Conservation (phyloP, 2,329 filamentous ascomycete species). For the Apiospora aurea region DNA sequence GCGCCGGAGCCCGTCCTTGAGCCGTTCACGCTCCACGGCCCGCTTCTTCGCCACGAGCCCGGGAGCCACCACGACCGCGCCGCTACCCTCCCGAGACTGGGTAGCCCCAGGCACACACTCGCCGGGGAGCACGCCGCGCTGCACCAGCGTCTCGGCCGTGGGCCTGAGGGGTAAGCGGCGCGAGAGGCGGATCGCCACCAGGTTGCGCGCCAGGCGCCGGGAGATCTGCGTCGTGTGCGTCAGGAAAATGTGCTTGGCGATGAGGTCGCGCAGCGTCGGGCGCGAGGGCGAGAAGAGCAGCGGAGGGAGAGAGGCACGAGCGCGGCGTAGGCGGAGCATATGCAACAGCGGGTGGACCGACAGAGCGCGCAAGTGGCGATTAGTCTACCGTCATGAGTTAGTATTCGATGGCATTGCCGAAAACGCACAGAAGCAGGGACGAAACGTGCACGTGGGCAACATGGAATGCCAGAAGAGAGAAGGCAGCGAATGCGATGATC, state of each 20-base stretch:
- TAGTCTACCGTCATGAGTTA: conserved; percentile 53
- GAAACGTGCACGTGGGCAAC: no score
- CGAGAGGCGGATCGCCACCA: conserved; percentile 71
- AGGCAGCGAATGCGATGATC: not conserved
- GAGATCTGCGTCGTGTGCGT: conserved; percentile 71
- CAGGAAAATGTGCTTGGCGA: conserved; percentile 70
- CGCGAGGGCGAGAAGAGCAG: conserved; percentile 64
- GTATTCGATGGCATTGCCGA: conserved; percentile 26
- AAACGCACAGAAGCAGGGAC: conserved; percentile 28
- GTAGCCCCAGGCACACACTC: conserved; percentile 60
- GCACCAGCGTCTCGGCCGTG: conserved; percentile 65
- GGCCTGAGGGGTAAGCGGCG: conserved; percentile 67
- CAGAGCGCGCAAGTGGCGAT: conserved; percentile 66
- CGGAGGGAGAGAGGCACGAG: conserved; percentile 60
- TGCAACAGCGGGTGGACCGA: conserved; percentile 72
- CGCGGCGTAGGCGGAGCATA: conserved; percentile 64
- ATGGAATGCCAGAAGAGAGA: not conserved
- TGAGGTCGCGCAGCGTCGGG: conserved; percentile 67
- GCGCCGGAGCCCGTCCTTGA: conserved; percentile 70
- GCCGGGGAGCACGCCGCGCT: conserved; percentile 68
- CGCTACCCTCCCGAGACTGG: not conserved
- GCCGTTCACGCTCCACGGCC: conserved; percentile 69
- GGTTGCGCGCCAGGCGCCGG: conserved; percentile 66
- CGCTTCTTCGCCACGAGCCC: conserved; percentile 67
- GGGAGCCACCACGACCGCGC: conserved; percentile 56